Percentiles rank a stretch among this genome's conserved stretches.
Conservation (phyloP, 352 stramenopile species). For the Paralagenidium karlingii region DNA sequence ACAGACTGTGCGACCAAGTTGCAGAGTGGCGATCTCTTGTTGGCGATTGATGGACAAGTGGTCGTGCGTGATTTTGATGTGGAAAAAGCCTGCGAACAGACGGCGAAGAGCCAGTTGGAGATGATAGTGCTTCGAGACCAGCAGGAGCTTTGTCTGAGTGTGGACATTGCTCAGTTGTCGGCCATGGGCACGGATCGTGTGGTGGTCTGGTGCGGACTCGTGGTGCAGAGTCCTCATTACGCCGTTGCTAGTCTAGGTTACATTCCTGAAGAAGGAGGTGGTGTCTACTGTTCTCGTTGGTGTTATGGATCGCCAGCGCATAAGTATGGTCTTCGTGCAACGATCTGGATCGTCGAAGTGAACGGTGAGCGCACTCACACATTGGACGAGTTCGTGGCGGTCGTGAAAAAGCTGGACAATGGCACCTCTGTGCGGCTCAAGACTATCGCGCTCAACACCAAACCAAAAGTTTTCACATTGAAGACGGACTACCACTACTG, state of each 20-base stretch:
- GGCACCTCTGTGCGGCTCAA: constrained; percentile 80
- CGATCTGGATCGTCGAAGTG: constrained; percentile 86
- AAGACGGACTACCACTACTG: constrained; percentile 89
- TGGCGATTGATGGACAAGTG: constrained; percentile 67
- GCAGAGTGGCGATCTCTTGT: constrained; percentile 67
- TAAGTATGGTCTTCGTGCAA: constrained; percentile 83
- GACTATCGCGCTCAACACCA: constrained; percentile 84
- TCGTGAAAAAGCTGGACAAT: constrained; percentile 71
- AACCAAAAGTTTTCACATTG: constrained; percentile 82
- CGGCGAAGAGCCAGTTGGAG: constrained; percentile 26
- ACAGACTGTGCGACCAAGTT: constrained; percentile 54
- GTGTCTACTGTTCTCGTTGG: constrained; percentile 85
- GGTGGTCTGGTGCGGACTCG: constrained; percentile 82
- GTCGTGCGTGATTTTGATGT: constrained; percentile 75
- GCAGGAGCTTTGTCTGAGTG: constrained; percentile 41
- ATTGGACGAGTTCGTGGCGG: constrained; percentile 76
- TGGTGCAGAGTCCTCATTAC: constrained; percentile 87
- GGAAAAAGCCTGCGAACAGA: constrained; percentile 30
- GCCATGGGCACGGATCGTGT: constrained; percentile 81
- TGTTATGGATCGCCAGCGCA: constrained; percentile 85
- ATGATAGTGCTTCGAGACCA: constrained; percentile 69
- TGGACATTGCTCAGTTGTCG: constrained; percentile 48
- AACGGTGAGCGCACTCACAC: constrained; percentile 71
- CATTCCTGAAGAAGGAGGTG: constrained; percentile 70
- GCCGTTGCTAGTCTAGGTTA: constrained; percentile 75